These are phyloP conservation scores for Mycena haematopus DNA, from an alignment of 768 basidiomycete species.

Conservation along the genomic window DNA sequence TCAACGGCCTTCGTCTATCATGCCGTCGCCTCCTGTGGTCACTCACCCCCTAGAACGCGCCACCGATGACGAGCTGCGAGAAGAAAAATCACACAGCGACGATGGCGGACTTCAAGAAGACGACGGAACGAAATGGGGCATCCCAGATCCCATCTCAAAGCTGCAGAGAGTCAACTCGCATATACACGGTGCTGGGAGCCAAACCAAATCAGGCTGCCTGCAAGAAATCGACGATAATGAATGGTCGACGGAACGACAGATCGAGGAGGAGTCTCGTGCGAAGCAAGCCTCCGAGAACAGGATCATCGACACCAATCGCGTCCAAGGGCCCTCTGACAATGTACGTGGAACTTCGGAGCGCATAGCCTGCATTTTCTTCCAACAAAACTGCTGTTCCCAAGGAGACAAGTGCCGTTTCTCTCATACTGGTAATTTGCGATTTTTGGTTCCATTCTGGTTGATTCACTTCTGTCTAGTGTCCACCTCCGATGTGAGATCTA, in stretches of 20 bases:
- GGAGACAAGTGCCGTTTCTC: conserved; percentile 19
- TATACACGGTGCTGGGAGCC: too few relatives aligned
- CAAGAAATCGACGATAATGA: conserved; percentile 11
- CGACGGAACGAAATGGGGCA: background rate
- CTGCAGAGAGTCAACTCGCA: background rate
- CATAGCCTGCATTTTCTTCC: conserved; percentile 12
- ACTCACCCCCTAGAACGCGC: background rate
- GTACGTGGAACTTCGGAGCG: too few relatives aligned
- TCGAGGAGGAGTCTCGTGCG: background rate
- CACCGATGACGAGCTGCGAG: background rate
- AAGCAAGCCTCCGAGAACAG: background rate
- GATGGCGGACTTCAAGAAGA: background rate
- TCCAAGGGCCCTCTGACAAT: too few relatives aligned
- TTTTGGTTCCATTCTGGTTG: background rate
- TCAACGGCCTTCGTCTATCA: background rate
- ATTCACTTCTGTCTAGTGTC: too few relatives aligned
- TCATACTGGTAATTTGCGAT: conserved; percentile 21
- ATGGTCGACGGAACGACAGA: background rate
- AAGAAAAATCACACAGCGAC: background rate
- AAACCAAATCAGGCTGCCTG: background rate
- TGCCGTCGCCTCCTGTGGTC: background rate
- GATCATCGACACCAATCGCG: too few relatives aligned
- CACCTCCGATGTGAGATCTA: too few relatives aligned
- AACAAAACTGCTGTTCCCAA: conserved; percentile 14
- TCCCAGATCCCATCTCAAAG: background rate